phyloP scores from a whole-genome alignment of 805 yeast species.

The Saccharomyces kudriavzevii region DNA sequence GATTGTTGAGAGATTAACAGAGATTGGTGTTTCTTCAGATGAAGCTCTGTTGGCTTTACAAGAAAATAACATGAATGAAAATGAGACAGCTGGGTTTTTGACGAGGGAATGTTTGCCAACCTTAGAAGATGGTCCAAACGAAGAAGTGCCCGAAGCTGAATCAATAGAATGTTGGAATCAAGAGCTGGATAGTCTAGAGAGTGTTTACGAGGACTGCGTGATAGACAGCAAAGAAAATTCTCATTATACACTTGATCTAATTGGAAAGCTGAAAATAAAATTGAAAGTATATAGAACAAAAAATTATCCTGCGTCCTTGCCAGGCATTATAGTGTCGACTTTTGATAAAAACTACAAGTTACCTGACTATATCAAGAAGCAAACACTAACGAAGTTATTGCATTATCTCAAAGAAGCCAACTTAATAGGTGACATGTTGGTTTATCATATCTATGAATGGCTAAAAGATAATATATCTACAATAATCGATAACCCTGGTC shows the following conservation, averaged over 20 bases:
- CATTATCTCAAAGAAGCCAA: constrained; percentile 36
- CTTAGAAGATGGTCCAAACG: constrained; percentile 5
- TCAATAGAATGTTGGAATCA: constrained; percentile 56
- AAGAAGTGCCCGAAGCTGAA: constrained; percentile 17
- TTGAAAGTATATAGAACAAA: constrained; percentile 38
- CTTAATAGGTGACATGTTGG: constrained; percentile 60
- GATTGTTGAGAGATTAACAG: constrained; percentile 46
- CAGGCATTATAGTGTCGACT: constrained; percentile 56
- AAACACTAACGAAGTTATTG: constrained; percentile 44
- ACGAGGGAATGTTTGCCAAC: constrained; percentile 33
- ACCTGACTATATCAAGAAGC: constrained; percentile 61
- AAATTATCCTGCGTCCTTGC: constrained; percentile 56
- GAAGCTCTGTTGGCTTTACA: constrained; percentile 47
- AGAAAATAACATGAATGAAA: constrained; percentile 37
- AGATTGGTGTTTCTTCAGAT: constrained; percentile 64
- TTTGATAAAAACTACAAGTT: constrained; percentile 39
- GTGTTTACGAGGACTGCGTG: constrained; percentile 48
- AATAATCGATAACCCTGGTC: constrained; percentile 69
- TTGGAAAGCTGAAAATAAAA: constrained; percentile 26
- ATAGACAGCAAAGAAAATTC: constrained; percentile 25
- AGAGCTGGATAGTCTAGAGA: constrained; percentile 60
- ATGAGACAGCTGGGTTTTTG: constrained; percentile 42
- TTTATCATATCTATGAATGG: constrained; percentile 71
- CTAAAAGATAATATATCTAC: constrained; percentile 50
- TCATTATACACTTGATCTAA: constrained; percentile 28